Evolutionary conservation across 1,284 basidiomycete genomes (phyloP).

Genomic region (Ceratobasidium sp.): DNA sequence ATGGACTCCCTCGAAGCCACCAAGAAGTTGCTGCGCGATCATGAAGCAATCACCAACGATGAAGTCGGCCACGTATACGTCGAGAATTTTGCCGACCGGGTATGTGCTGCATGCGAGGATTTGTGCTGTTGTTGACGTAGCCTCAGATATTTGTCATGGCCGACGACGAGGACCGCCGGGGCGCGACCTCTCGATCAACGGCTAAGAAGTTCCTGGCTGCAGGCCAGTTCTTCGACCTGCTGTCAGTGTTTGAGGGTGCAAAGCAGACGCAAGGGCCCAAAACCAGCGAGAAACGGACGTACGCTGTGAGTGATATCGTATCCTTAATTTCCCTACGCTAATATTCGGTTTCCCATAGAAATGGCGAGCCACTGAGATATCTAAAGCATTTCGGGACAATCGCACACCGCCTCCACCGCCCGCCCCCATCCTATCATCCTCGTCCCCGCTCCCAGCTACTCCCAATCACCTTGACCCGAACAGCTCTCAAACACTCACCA

Average conservation of each 20-base stretch:
- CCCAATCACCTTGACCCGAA: slow-evolving; percentile 19
- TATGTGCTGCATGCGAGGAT: not conserved
- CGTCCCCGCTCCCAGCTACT: slow-evolving; percentile 6
- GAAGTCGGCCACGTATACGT: slow-evolving; percentile 44
- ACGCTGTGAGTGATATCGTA: slow-evolving; percentile 51
- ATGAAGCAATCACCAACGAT: slow-evolving; percentile 40
- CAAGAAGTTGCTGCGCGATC: slow-evolving; percentile 28
- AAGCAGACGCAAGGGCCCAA: slow-evolving; percentile 53
- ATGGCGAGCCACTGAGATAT: slow-evolving; percentile 92
- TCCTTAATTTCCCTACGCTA: not conserved
- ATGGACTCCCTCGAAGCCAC: slow-evolving; percentile 41
- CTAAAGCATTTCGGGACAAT: slow-evolving; percentile 89
- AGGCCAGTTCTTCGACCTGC: slow-evolving; percentile 85
- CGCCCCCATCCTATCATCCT: slow-evolving; percentile 33
- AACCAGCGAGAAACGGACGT: slow-evolving; percentile 36
- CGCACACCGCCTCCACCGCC: slow-evolving; percentile 68
- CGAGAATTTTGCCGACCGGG: slow-evolving; percentile 43
- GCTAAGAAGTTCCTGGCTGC: slow-evolving; percentile 91
- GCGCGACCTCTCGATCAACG: slow-evolving; percentile 62
- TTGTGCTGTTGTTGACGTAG: slow-evolving; percentile 1
- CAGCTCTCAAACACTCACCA: slow-evolving; percentile 33
- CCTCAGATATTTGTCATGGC: slow-evolving; percentile 44
- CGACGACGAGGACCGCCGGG: slow-evolving; percentile 46
- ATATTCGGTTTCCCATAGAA: slow-evolving; percentile 56
- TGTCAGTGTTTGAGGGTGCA: slow-evolving; percentile 75